Conservation (phyloP, 257 asterid species). For the Jaltomata sinuosa region DNA sequence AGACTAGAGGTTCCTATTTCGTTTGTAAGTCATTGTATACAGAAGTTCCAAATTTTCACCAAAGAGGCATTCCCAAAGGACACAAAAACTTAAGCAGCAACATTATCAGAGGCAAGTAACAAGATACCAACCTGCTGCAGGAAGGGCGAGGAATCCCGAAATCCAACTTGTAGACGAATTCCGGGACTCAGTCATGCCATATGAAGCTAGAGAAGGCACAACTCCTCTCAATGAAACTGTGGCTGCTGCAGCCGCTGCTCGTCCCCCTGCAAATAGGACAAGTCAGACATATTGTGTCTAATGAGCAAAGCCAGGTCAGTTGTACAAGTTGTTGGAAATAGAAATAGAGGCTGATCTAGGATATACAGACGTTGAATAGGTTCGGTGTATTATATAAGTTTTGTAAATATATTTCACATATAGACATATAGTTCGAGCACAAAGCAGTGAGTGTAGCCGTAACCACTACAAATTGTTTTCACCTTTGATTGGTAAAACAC, state of each 20-base stretch:
- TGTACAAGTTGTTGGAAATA: fast-evolving
- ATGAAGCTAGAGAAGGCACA: constrained; percentile 43
- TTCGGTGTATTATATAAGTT: neutral
- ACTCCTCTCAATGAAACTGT: constrained; percentile 62
- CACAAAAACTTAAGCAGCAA: neutral
- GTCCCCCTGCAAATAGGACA: constrained; percentile 38
- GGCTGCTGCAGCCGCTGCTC: constrained; percentile 69
- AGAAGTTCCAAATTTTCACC: neutral
- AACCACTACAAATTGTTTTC: too few species aligned
- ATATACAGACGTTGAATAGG: neutral
- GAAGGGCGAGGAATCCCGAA: constrained; percentile 62
- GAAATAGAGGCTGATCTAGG: neutral
- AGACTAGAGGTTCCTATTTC: neutral
- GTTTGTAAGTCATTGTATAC: neutral
- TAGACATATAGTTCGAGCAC: neutral
- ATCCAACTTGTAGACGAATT: constrained; percentile 60
- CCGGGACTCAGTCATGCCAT: constrained; percentile 46
- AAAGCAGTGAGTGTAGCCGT: neutral
- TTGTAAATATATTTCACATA: neutral
- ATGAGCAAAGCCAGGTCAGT: neutral
- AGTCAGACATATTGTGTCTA: neutral
- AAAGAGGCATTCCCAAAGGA: neutral
- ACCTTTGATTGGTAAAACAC: too few species aligned
- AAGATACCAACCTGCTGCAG: constrained; percentile 71
- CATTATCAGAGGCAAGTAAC: neutral